Base-by-base conservation (phyloP, 805 yeast genomes). In the Yarrowia keelungensis region DNA sequence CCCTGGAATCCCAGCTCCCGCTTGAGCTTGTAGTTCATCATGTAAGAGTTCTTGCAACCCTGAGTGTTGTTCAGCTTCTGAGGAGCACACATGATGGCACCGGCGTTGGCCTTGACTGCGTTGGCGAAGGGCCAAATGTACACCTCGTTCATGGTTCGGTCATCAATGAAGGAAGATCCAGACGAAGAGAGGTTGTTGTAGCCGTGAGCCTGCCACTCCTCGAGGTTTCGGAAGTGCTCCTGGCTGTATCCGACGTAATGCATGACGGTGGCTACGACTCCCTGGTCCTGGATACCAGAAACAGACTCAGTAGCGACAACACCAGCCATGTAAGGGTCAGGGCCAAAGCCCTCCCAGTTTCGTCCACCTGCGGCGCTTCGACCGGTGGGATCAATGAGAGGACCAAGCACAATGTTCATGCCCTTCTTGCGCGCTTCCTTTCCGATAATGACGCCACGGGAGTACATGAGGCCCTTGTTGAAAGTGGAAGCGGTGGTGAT, bases 41-140 rank as follows among this genome's bases (percentile, higher is more conserved):
- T 77, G 70, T 84, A 83, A 2, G 87, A 81, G 74, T 87, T 87
- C 73, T 87, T 87, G 74, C 90, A 86, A 5, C 88, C 84, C 70
- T 84, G 83, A 0, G 86, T 80, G 71, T 84, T 83, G 76, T 87
- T 87, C 49, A 86, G 83, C 71, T 80, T 79, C 72, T 86, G 86
- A 73, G 85, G 86, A 0, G 88, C 79, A 72, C 90, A 86, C 86
- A 87, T 85, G n/a, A 87, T 79, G 35, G 86, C 81, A 3, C 87
- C 89, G 41, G 79, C 87, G 36, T 89, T 89, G 5, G 89, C 87
- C 69, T 81, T 81, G 39, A 87, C 79, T 41, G 85, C 85, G 72
- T 87, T 88, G 11, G 88, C 89, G 77, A 85, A 87, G 14, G 90
- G 90, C 90, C 90, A 86, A 62, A 86, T 75, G 74, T 83, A 87